phyloP scores from a whole-genome alignment of 208 protist species.

The Leishmania gerbilli region DNA sequence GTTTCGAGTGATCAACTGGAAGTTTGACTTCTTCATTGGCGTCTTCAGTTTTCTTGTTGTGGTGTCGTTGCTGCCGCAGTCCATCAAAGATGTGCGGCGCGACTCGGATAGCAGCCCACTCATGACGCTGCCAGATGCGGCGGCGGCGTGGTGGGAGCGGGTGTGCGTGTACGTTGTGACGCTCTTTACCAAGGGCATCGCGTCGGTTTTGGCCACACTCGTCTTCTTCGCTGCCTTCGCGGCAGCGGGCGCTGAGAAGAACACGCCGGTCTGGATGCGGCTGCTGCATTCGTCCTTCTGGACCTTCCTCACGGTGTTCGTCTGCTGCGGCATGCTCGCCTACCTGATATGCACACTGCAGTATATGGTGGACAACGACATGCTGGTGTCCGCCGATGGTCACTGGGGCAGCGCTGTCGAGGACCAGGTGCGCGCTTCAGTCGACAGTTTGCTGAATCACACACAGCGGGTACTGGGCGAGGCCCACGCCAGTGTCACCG shows the following conservation, averaged over 20 bases:
- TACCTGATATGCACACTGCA: slow-evolving; percentile 51
- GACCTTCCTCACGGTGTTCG: slow-evolving; percentile 53
- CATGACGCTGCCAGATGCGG: slow-evolving; percentile 27
- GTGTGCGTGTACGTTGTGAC: slow-evolving; percentile 26
- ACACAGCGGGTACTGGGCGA: slow-evolving; percentile 37
- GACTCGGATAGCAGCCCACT: slow-evolving; percentile 4
- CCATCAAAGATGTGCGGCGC: slow-evolving; percentile 19
- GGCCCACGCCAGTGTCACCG: slow-evolving; percentile 7
- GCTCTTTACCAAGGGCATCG: slow-evolving; percentile 48
- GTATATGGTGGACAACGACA: slow-evolving; percentile 57
- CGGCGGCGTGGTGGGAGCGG: slow-evolving; percentile 28
- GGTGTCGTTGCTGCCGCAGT: slow-evolving; percentile 63
- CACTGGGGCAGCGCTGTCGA: slow-evolving; percentile 72
- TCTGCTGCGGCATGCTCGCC: slow-evolving; percentile 54
- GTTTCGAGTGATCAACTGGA: slow-evolving; percentile 85
- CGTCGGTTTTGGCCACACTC: slow-evolving; percentile 46
- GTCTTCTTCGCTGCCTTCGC: slow-evolving; percentile 58
- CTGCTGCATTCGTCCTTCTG: slow-evolving; percentile 47
- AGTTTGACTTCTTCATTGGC: slow-evolving; percentile 83
- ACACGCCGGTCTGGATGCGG: slow-evolving; percentile 41
- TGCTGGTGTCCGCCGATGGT: slow-evolving; percentile 50
- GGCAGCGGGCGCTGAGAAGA: slow-evolving; percentile 42
- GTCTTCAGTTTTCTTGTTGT: slow-evolving; percentile 67
- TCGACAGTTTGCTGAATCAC: slow-evolving; percentile 41
- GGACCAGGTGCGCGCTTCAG: slow-evolving; percentile 40